These are phyloP conservation scores for Wickerhamiella qilinensis DNA, from an alignment of 805 yeast species.

Conservation along the genomic window DNA sequence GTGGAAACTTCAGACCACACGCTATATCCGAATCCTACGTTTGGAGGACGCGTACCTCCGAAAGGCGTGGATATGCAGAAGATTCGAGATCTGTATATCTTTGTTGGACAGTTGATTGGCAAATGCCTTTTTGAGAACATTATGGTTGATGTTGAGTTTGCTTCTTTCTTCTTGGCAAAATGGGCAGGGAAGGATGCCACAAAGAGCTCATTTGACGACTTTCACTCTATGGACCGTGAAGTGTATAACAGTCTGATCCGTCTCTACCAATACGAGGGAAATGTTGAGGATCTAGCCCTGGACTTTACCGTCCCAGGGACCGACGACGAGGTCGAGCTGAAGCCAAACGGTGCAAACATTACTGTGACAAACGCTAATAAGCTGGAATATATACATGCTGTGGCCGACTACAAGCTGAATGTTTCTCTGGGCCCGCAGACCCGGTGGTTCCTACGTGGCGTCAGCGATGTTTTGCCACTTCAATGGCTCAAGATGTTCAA, in stretches of 20 bases:
- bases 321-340: slow-evolving; percentile 34
- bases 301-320: slow-evolving; percentile 43
- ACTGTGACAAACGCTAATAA: slow-evolving; percentile 47
- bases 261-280: slow-evolving; percentile 36
- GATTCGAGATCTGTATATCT: slow-evolving; percentile 24
- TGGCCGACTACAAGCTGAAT: slow-evolving; percentile 69
- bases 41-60: not conserved
- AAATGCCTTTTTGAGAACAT: slow-evolving; percentile 77
- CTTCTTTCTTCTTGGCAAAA: slow-evolving; percentile 67
- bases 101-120: slow-evolving; percentile 73
- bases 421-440: slow-evolving; percentile 42
- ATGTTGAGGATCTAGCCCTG: slow-evolving; percentile 45
- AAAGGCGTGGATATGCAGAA: slow-evolving; percentile 5
- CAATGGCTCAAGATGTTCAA: slow-evolving; percentile 77
- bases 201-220: slow-evolving; percentile 57
- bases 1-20: slow-evolving; percentile 35
- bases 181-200: slow-evolving; percentile 31
- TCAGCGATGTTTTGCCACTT: slow-evolving; percentile 49
- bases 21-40: slow-evolving; percentile 52
- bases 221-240: slow-evolving; percentile 51
- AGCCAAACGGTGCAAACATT: slow-evolving; percentile 39
- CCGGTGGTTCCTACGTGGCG: slow-evolving; percentile 49
- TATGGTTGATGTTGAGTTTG: slow-evolving; percentile 66
- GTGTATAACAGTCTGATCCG: slow-evolving; percentile 50
- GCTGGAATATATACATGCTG: slow-evolving; percentile 55